Conservation (phyloP, 1,284 basidiomycete genomes). For the Rhodofomes roseus region DNA sequence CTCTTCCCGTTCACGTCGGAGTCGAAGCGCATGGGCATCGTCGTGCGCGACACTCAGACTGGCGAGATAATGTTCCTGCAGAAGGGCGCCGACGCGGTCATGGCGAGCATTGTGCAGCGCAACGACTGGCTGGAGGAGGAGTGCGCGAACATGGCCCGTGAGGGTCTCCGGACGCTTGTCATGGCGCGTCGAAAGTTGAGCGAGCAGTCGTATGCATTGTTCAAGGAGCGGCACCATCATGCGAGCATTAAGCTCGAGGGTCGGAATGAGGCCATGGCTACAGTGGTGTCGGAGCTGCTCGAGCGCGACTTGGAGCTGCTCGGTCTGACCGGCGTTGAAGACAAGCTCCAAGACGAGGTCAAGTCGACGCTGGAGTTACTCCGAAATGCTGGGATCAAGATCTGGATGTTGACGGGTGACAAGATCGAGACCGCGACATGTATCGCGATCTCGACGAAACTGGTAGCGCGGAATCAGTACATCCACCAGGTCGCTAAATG, state of each 20-base stretch:
- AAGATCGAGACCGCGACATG: constrained; percentile 99
- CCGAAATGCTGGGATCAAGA: constrained; percentile 96
- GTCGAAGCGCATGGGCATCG: constrained; percentile 98
- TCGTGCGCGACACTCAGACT: constrained; percentile 76
- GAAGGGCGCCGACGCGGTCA: constrained; percentile 98
- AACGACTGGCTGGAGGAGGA: constrained; percentile 99
- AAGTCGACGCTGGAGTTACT: constrained; percentile 91
- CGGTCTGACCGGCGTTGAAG: constrained; percentile 96
- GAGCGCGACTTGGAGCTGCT: constrained; percentile 91
- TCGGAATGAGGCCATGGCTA: constrained; percentile 77
- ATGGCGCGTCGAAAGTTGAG: constrained; percentile 82
- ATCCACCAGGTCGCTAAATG: constrained; percentile 96
- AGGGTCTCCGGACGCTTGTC: constrained; percentile 93
- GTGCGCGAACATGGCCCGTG: constrained; percentile 97
- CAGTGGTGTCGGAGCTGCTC: constrained; percentile 73
- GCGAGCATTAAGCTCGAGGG: constrained; percentile 80
- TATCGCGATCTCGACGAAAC: constrained; percentile 96
- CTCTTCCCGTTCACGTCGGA: constrained; percentile 99
- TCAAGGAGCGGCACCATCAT: constrained; percentile 72
- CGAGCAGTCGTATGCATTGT: constrained; percentile 67
- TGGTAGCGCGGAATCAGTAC: constrained; percentile 95
- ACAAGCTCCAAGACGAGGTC: constrained; percentile 97
- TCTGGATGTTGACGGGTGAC: constrained; percentile 99
- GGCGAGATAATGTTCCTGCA: constrained; percentile 89
- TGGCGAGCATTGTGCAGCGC: constrained; percentile 90